phyloP scores from a whole-genome alignment of 1,284 basidiomycete genomes.

The Moesziomyces sp. region DNA sequence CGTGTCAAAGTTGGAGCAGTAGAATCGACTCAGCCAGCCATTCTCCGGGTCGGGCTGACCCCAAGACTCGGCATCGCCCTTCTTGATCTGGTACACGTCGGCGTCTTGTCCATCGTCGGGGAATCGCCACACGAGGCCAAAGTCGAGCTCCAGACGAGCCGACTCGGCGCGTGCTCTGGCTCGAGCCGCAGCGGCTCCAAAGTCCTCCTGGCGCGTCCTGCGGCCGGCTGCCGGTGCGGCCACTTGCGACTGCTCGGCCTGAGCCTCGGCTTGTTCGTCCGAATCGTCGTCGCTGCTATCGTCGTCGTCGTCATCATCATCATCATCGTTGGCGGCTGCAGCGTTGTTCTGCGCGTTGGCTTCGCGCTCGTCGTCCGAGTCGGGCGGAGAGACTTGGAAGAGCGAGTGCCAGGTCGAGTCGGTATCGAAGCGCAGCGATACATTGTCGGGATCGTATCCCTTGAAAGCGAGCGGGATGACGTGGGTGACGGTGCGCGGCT shows the following conservation, averaged over 20 bases:
- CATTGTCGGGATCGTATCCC: conserved; percentile 40
- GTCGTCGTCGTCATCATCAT: conserved; percentile 9
- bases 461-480: conserved; percentile 57
- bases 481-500: conserved; percentile 44
- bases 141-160: conserved; percentile 55
- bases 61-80: conserved; percentile 47
- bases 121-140: conserved; percentile 60
- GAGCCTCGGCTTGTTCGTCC: conserved; percentile 1
- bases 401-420: conserved; percentile 59
- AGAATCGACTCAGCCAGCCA: conserved; percentile 62
- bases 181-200: conserved; percentile 30
- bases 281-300: conserved; percentile 14
- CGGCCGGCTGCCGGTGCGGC: conserved; percentile 3
- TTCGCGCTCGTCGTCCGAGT: conserved; percentile 18
- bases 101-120: conserved; percentile 59
- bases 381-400: conserved; percentile 40
- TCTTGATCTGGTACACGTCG: conserved; percentile 41
- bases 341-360: neutral
- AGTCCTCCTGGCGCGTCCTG: conserved; percentile 23
- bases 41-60: conserved; percentile 58
- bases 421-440: conserved; percentile 54
- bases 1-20: conserved; percentile 55
- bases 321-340: conserved; percentile 6
- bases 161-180: conserved; percentile 41
- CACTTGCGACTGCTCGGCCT: neutral